phyloP scores from a whole-genome alignment of 164 flowering plant species.

The Tetrastigma voinierianum region DNA sequence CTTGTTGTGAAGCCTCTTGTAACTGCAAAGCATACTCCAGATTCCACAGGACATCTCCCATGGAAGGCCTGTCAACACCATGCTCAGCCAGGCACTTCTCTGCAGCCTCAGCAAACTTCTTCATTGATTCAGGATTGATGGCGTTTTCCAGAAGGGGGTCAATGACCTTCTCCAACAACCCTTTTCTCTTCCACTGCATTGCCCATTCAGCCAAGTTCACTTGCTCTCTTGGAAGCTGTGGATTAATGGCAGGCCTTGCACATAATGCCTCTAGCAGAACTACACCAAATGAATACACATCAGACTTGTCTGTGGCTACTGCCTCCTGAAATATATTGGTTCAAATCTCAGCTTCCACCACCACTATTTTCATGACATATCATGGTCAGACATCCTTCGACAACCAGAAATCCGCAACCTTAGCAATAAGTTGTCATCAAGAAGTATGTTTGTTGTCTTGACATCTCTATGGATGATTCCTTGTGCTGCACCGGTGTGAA shows the following conservation, averaged over 20 bases:
- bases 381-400: slow-evolving; percentile 50
- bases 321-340: slow-evolving; percentile 73
- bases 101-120: slow-evolving; percentile 65
- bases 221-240: slow-evolving; percentile 58
- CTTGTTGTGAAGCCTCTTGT: slow-evolving; percentile 46
- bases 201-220: slow-evolving; percentile 81
- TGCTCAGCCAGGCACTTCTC: slow-evolving; percentile 67
- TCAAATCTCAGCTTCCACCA: too few species aligned
- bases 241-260: slow-evolving; percentile 63
- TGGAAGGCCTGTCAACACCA: slow-evolving; percentile 63
- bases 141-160: slow-evolving; percentile 46
- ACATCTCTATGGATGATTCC: slow-evolving; percentile 74
- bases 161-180: slow-evolving; percentile 53
- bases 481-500: slow-evolving; percentile 66
- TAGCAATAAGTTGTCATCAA: slow-evolving; percentile 61
- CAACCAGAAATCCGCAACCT: slow-evolving; percentile 67
- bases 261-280: slow-evolving; percentile 62
- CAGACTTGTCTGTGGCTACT: slow-evolving; percentile 70
- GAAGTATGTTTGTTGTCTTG: slow-evolving; percentile 66
- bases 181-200: slow-evolving; percentile 66
- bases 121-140: slow-evolving; percentile 59
- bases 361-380: too few species aligned
- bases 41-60: slow-evolving; percentile 86
- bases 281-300: slow-evolving; percentile 77
- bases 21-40: slow-evolving; percentile 68